A percentile compares a stretch with the other conserved stretches of the same genome.
phyloP scores from a whole-genome alignment of 257 asterid genomes.

The Craterostigma plantagineum region DNA sequence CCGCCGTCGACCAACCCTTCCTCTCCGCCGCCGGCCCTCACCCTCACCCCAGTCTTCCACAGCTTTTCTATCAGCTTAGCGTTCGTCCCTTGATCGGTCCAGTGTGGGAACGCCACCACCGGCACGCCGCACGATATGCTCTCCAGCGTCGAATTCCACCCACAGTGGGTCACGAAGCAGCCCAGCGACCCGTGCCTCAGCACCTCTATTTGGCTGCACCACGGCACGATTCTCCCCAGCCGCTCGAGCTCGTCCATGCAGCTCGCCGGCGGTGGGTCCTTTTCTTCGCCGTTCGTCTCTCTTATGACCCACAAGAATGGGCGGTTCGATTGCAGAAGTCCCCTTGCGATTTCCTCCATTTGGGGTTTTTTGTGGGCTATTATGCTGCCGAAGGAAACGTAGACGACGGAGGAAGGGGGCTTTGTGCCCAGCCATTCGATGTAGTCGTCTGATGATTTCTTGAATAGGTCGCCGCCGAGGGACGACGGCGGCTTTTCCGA shows the following conservation, averaged over 20 bases:
- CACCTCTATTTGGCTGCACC: constrained; percentile 53
- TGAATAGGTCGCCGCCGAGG: constrained; percentile 21
- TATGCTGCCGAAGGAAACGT: constrained; percentile 45
- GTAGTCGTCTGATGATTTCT: constrained; percentile 14
- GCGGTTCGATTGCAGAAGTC: constrained; percentile 12
- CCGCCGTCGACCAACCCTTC: constrained; percentile 21
- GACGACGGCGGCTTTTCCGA: constrained; percentile 10
- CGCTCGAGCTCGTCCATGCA: constrained; percentile 15
- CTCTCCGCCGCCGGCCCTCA: constrained; percentile 5
- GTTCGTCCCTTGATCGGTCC: constrained; percentile 39
- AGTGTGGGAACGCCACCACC: constrained; percentile 25
- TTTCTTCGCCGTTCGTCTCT: neutral
- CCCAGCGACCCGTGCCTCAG: constrained; percentile 31
- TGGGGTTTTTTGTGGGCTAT: constrained; percentile 11
- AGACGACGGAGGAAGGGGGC: constrained; percentile 22
- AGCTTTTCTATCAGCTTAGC: constrained; percentile 37
- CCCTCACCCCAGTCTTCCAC: constrained; percentile 36
- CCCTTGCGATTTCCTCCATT: constrained; percentile 38
- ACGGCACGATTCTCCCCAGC: constrained; percentile 27
- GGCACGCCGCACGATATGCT: constrained; percentile 29
- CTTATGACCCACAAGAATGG: constrained; percentile 57
- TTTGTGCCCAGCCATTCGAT: constrained; percentile 25
- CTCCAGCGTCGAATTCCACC: constrained; percentile 54
- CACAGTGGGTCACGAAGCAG: constrained; percentile 46
- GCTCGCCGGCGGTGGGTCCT: constrained; percentile 4